Percentiles rank a stretch among this genome's conserved stretches.
These are phyloP conservation scores for Nyssa sinensis DNA, from an alignment of 148 eudicot species.

Conservation along the genomic window DNA sequence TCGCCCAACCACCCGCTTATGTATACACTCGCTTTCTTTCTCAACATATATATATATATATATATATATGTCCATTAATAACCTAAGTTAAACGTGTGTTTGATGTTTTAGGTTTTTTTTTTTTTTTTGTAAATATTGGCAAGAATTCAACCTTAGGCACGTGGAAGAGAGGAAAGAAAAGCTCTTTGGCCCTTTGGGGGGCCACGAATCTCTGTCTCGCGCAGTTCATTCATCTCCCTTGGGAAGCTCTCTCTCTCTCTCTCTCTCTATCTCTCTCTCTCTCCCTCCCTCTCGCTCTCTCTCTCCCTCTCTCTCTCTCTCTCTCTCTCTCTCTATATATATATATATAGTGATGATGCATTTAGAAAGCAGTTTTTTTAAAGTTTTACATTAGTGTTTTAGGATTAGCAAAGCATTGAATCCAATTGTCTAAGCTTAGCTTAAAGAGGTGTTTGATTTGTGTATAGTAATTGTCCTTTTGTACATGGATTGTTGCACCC, in stretches of 20 bases:
- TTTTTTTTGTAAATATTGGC: background rate
- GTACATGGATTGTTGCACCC: slow-evolving; percentile 12
- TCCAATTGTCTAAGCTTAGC: background rate
- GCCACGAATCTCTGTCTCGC: slow-evolving; percentile 1
- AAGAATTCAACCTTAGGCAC: slow-evolving; percentile 11
- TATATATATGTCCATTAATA: background rate
- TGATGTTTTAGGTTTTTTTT: too few species aligned
- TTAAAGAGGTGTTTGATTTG: background rate
- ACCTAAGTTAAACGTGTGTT: slow-evolving; percentile 16
- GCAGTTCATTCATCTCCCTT: background rate
- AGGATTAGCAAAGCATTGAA: slow-evolving; percentile 7
- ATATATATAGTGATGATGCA: background rate
- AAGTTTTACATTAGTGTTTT: background rate
- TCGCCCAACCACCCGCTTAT: too few species aligned
- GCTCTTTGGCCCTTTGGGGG: slow-evolving; percentile 6
- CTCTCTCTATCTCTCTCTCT: background rate
- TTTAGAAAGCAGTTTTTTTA: background rate
- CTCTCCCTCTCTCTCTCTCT: background rate
- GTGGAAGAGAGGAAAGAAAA: slow-evolving; percentile 10
- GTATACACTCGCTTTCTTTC: too few species aligned
- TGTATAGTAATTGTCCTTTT: background rate
- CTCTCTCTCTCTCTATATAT: background rate
- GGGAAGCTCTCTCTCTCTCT: background rate
- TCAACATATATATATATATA: too few species aligned
- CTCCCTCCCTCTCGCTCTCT: background rate